Conservation (phyloP, 441 rosid species). For the Populus hybrid region DNA sequence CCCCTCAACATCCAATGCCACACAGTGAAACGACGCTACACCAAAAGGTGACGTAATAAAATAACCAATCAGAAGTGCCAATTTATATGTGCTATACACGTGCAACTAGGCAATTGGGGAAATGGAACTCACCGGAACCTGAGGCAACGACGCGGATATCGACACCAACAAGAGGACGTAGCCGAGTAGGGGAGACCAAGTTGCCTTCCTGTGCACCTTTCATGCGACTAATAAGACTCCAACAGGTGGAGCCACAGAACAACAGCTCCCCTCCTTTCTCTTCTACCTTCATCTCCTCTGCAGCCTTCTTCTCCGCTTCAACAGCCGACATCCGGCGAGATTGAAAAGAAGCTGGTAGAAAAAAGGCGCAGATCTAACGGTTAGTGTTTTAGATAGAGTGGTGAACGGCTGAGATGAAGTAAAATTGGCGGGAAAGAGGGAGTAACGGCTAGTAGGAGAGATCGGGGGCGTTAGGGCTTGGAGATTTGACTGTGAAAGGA, state of each 20-base stretch:
- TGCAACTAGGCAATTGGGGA: neutral
- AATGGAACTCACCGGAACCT: conserved; percentile 66
- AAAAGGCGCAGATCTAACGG: conserved; percentile 46
- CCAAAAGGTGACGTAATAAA: neutral
- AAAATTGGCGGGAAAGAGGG: conserved; percentile 68
- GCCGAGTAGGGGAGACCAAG: conserved; percentile 83
- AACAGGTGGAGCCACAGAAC: conserved; percentile 85
- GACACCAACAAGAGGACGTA: conserved; percentile 82
- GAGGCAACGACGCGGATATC: conserved; percentile 78
- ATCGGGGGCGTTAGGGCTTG: conserved; percentile 27
- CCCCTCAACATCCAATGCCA: conserved; percentile 92
- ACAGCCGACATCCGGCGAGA: conserved; percentile 46
- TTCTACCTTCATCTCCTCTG: conserved; percentile 50
- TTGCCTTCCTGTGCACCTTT: conserved; percentile 69
- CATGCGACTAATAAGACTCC: conserved; percentile 70
- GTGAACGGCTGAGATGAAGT: conserved; percentile 24
- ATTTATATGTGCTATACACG: neutral
- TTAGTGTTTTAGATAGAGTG: conserved; percentile 33
- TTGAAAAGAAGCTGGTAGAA: neutral
- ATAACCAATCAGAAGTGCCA: neutral
- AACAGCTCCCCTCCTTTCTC: conserved; percentile 85
- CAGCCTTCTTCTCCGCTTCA: conserved; percentile 48
- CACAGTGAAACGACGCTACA: conserved; percentile 93
- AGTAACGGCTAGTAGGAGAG: conserved; percentile 49
- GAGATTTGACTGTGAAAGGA: conserved; percentile 9